Evolutionary conservation across 805 yeast species (phyloP).

Genomic region (Alloascoidea africana): DNA sequence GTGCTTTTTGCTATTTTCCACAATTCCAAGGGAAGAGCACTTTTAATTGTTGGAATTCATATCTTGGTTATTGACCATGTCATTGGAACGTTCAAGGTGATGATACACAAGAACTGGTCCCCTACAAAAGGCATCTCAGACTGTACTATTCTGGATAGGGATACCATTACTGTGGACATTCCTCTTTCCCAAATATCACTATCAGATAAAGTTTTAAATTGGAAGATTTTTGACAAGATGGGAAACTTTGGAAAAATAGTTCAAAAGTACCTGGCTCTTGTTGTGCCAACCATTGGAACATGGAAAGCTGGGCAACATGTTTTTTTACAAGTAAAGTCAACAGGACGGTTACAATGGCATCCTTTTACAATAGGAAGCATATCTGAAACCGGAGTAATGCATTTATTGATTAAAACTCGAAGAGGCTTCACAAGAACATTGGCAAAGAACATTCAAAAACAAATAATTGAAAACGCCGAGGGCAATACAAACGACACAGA

Average conservation of each 20-base stretch:
- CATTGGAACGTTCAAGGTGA: slow-evolving; percentile 15
- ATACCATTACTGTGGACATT: slow-evolving; percentile 23
- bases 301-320: slow-evolving; percentile 37
- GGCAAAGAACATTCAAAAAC: slow-evolving; percentile 13
- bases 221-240: slow-evolving; percentile 4
- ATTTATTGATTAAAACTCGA: slow-evolving; percentile 23
- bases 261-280: slow-evolving; percentile 1
- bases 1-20: slow-evolving; percentile 27
- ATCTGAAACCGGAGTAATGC: slow-evolving; percentile 23
- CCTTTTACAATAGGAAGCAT: slow-evolving; percentile 31
- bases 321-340: slow-evolving; percentile 23
- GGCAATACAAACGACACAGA: slow-evolving; percentile 10
- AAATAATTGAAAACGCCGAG: slow-evolving; percentile 9
- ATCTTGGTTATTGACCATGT: slow-evolving; percentile 26
- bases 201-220: not conserved
- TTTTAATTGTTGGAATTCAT: slow-evolving; percentile 26
- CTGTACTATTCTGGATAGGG: slow-evolving; percentile 25
- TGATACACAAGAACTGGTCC: slow-evolving; percentile 19
- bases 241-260: slow-evolving; percentile 14
- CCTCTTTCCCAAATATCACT: slow-evolving; percentile 12
- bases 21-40: slow-evolving; percentile 19
- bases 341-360: slow-evolving; percentile 25
- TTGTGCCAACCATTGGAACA: slow-evolving; percentile 22
- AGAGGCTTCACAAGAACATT: slow-evolving; percentile 28
- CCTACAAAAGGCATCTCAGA: slow-evolving; percentile 25